Conservation (phyloP, 2,329 filamentous ascomycete genomes). For the Ophiostoma sp. region DNA sequence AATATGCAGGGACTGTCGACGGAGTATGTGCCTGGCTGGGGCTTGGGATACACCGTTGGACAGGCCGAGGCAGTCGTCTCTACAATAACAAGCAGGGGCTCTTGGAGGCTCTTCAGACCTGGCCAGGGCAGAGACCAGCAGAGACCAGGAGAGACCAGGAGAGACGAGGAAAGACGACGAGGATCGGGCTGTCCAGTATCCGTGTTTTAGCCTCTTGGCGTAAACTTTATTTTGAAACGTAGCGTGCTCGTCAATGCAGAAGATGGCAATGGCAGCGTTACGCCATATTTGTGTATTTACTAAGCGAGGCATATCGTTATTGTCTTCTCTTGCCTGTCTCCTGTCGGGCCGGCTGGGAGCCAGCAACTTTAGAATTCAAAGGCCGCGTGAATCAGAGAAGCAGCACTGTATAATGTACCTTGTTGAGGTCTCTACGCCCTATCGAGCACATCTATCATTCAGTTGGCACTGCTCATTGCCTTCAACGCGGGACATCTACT, state of each 20-base stretch:
- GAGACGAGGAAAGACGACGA: not conserved
- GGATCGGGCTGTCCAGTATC: not conserved
- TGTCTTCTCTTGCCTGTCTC: not conserved
- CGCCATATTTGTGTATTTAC: too few relatives aligned
- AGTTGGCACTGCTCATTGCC: too few relatives aligned
- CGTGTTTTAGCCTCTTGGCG: slow-evolving; percentile 3
- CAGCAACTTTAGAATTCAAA: not conserved
- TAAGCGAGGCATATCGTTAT: too few relatives aligned
- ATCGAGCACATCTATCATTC: too few relatives aligned
- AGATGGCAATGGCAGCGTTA: too few relatives aligned
- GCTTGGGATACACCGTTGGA: not conserved
- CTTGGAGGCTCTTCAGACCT: not conserved
- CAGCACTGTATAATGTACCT: not conserved
- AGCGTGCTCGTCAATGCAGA: too few relatives aligned
- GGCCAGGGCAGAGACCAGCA: not conserved
- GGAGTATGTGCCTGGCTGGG: not conserved
- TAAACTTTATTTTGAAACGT: slow-evolving; percentile 11
- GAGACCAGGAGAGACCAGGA: not conserved
- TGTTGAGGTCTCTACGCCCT: too few relatives aligned
- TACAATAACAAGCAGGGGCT: not conserved
- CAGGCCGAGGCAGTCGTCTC: not conserved
- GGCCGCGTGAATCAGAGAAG: not conserved
- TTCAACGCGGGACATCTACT: not conserved
- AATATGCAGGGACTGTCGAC: not conserved
- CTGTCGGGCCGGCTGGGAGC: not conserved